A percentile compares a stretch with the other conserved stretches of the same genome.
These are phyloP conservation scores for Zea mays DNA, from an alignment of 176 grass and related monocot species.

Conservation along the genomic window DNA sequence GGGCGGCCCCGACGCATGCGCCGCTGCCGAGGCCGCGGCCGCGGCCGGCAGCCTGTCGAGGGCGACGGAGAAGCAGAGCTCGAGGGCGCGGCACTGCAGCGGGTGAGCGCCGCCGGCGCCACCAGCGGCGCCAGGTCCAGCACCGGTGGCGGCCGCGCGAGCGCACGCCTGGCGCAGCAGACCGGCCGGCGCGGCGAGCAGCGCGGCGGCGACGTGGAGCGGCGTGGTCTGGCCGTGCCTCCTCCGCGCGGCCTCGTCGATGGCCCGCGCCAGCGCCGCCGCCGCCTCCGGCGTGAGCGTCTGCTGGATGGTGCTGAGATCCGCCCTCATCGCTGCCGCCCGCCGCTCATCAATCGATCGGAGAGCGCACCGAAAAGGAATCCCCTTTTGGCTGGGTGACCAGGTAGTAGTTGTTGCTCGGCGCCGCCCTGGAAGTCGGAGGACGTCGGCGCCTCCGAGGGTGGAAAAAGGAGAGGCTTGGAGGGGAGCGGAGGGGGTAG, in stretches of 20 bases:
- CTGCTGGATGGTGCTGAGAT: constrained; percentile 92
- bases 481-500: constrained; percentile 35
- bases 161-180: constrained; percentile 67
- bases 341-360: constrained; percentile 55
- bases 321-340: constrained; percentile 67
- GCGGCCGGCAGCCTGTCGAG: constrained; percentile 71
- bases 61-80: constrained; percentile 89
- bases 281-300: constrained; percentile 86
- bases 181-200: constrained; percentile 58
- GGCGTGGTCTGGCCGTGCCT: constrained; percentile 77
- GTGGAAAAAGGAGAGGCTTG: constrained; percentile 24
- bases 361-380: not conserved
- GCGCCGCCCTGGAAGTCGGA: not conserved
- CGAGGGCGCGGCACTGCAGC: constrained; percentile 81
- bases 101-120: constrained; percentile 41
- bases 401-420: not conserved
- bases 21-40: constrained; percentile 9
- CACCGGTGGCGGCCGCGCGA: constrained; percentile 35
- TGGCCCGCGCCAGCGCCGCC: constrained; percentile 61
- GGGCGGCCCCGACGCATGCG: constrained; percentile 43
- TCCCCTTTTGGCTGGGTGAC: not conserved
- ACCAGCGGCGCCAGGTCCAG: not conserved
- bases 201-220: constrained; percentile 82
- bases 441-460: not conserved
- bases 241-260: constrained; percentile 66